Conservation (phyloP, 352 stramenopile species). For the Pythium phragmitis region DNA sequence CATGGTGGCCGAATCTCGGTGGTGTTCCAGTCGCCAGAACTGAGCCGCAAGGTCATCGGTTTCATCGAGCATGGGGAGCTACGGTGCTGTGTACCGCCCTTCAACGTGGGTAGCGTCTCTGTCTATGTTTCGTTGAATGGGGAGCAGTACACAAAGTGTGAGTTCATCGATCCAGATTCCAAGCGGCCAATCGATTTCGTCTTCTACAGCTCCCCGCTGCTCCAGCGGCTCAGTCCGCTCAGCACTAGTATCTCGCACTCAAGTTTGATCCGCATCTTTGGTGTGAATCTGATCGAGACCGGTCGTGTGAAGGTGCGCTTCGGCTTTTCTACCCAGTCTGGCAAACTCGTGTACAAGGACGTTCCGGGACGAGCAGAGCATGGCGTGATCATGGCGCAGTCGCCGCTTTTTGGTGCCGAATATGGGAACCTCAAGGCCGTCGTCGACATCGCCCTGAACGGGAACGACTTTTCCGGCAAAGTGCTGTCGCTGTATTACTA, state of each 20-base stretch:
- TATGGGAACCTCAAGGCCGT: slow-evolving; percentile 44
- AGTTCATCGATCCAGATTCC: slow-evolving; percentile 52
- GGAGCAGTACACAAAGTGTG: slow-evolving; percentile 75
- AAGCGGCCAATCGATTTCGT: slow-evolving; percentile 55
- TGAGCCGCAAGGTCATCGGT: slow-evolving; percentile 61
- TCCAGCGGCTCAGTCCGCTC: slow-evolving; percentile 53
- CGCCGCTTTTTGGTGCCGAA: slow-evolving; percentile 48
- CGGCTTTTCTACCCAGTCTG: slow-evolving; percentile 33
- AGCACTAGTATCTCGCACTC: slow-evolving; percentile 51
- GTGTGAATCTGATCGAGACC: slow-evolving; percentile 74
- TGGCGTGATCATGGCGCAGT: slow-evolving; percentile 51
- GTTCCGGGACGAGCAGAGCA: slow-evolving; percentile 37
- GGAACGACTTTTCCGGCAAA: slow-evolving; percentile 60
- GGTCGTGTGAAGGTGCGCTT: slow-evolving; percentile 71
- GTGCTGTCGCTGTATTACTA: slow-evolving; percentile 55
- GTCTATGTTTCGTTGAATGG: slow-evolving; percentile 75
- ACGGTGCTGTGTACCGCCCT: slow-evolving; percentile 62
- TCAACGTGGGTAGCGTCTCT: slow-evolving; percentile 46
- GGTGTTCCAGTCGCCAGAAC: slow-evolving; percentile 50
- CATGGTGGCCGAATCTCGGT: slow-evolving; percentile 60
- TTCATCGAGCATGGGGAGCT: slow-evolving; percentile 70
- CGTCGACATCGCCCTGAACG: slow-evolving; percentile 66
- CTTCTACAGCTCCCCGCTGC: slow-evolving; percentile 64
- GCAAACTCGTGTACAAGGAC: slow-evolving; percentile 36
- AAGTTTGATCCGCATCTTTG: slow-evolving; percentile 55